These are phyloP conservation scores for Podaxis sp. DNA, from an alignment of 768 basidiomycete genomes.

Conservation along the genomic window DNA sequence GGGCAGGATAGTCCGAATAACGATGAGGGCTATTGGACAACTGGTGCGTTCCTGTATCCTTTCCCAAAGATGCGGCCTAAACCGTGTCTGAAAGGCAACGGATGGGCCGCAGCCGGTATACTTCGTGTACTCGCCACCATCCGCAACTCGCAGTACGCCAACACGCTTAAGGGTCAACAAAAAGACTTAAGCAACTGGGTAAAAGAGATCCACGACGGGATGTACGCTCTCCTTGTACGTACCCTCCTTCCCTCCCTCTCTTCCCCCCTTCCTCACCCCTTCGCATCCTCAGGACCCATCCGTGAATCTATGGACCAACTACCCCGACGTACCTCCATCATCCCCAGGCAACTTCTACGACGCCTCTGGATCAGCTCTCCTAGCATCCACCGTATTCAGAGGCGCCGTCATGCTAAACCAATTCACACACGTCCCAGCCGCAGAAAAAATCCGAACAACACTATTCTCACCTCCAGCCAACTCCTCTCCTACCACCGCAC, in stretches of 20 bases:
- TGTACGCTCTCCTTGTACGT: conserved; percentile 62
- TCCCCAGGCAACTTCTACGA: conserved; percentile 61
- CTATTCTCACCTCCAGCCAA: conserved; percentile 24
- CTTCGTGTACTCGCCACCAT: conserved; percentile 79
- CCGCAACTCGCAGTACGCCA: conserved; percentile 53
- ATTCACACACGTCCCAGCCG: conserved; percentile 49
- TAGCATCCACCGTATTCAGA: conserved; percentile 77
- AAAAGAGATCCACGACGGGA: conserved; percentile 68
- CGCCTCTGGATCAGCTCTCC: conserved; percentile 67
- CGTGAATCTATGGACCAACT: conserved; percentile 64
- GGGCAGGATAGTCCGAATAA: conserved; percentile 23
- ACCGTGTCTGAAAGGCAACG: conserved; percentile 56
- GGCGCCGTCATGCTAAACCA: conserved; percentile 53
- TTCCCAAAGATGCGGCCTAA: neutral
- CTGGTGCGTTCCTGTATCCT: conserved; percentile 42
- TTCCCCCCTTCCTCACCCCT: conserved; percentile 14
- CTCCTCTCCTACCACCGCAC: conserved; percentile 12
- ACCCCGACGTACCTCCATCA: conserved; percentile 48
- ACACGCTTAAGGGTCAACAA: conserved; percentile 47
- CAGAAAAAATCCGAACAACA: conserved; percentile 52
- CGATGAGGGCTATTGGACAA: conserved; percentile 79
- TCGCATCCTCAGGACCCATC: conserved; percentile 33
- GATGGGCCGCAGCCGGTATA: conserved; percentile 89
- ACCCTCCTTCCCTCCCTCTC: neutral
- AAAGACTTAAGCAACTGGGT: conserved; percentile 64